Percentiles rank a stretch among this genome's conserved stretches.
Evolutionary conservation across 306 rosid species (phyloP).

Genomic region (Quercus alba): DNA sequence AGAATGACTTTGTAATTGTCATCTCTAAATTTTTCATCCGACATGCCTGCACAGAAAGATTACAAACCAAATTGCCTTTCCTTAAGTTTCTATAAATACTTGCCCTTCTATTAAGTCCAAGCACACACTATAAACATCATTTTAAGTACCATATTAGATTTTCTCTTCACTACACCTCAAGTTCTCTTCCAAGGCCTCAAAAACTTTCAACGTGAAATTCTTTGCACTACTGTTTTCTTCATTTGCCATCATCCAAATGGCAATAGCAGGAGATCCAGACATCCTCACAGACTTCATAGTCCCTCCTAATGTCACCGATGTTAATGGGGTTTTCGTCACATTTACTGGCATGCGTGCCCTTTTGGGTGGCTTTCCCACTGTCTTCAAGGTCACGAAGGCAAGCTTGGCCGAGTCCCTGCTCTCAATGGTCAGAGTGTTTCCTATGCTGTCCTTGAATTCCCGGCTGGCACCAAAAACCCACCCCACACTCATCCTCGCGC

Average conservation of each 20-base stretch:
- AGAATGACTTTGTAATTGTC: neutral
- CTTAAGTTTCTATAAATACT: too few species aligned
- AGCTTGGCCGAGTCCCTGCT: conserved; percentile 35
- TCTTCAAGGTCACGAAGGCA: conserved; percentile 39
- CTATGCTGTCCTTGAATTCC: conserved; percentile 44
- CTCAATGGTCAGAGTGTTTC: conserved; percentile 57
- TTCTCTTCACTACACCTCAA: neutral
- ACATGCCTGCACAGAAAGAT: neutral
- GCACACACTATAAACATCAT: neutral
- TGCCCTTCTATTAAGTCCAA: too few species aligned
- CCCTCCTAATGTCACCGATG: conserved; percentile 8
- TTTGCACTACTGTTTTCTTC: conserved; percentile 21
- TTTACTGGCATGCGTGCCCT: conserved; percentile 32
- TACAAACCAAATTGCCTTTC: too few species aligned
- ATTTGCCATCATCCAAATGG: conserved; percentile 17
- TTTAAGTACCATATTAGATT: too few species aligned
- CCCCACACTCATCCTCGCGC: conserved; percentile 59
- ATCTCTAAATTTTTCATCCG: neutral
- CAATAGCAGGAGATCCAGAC: conserved; percentile 41
- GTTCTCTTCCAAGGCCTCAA: neutral
- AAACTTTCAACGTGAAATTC: neutral
- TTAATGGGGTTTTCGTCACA: conserved; percentile 47
- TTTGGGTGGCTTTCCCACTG: neutral
- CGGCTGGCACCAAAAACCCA: conserved; percentile 31
- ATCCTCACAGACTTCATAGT: conserved; percentile 38